Base-by-base conservation (phyloP, 768 basidiomycete species). In the Gymnopilus junonius region DNA sequence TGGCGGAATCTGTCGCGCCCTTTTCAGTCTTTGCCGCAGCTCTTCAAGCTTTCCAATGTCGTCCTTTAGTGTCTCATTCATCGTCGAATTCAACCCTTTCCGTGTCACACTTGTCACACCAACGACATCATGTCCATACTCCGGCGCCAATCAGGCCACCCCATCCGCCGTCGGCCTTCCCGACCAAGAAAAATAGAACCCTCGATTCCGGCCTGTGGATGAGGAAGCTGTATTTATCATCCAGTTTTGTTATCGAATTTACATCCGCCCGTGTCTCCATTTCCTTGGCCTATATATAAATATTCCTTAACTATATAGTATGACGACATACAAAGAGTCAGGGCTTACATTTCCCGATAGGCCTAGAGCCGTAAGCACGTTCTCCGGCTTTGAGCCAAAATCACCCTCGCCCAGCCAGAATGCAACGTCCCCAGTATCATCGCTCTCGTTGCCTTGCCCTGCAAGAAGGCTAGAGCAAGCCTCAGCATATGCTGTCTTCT, bases 341-440 rank as follows among this genome's bases (percentile, higher is more conserved):
- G 17, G 11, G 46, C 63, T 42, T 57, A 57, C 62, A 37, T 57
- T 40, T 40, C 27, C 15, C 45, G 46, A 31, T 53, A 75, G 43
- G 12, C 72, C 69, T 8, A 76, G 62, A 3, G 67, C 62, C 14
- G 48, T 45, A 21, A 73, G 57, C 15, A 73, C 68, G 45, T 70
- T 70, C 23, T 37, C 45, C 42, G 72, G 64, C 34, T 69, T 67
- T n/a, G n/a, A n/a, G 23, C 63, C 70, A 65, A 71, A 82, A 6
- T 76, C 68, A 4, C 81, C 82, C 5, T 63, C 53, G 8, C 86
- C 85, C 4, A 88, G 76, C 82, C 83, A 86, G 34, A 88, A 50
- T 4, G 77, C 83, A 23, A 85, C 70, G 63, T 87, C 86, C 5
- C 81, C 81, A 42, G 76, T 83, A 50, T 88, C 86, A 63, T 87